These are phyloP conservation scores for Kokia cookei DNA, from an alignment of 441 rosid genomes.

Conservation along the genomic window DNA sequence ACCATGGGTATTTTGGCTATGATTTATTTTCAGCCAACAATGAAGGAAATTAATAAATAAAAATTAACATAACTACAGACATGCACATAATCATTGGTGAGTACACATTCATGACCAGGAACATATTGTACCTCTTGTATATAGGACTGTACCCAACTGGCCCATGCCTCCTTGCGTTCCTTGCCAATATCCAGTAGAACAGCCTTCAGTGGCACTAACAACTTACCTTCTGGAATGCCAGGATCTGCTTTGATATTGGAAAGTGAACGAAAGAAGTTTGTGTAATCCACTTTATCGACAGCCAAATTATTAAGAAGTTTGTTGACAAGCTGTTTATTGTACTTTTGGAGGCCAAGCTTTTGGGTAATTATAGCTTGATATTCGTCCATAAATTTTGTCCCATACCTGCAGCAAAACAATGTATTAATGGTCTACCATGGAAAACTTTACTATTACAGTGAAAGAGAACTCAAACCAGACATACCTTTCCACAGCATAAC, in stretches of 20 bases:
- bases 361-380: slow-evolving; percentile 86
- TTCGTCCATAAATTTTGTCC: slow-evolving; percentile 91
- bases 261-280: slow-evolving; percentile 84
- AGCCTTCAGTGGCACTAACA: slow-evolving; percentile 76
- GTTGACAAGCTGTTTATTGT: slow-evolving; percentile 78
- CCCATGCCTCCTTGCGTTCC: slow-evolving; percentile 96
- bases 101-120: neutral
- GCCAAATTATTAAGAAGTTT: slow-evolving; percentile 93
- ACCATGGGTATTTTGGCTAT: neutral
- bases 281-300: slow-evolving; percentile 96
- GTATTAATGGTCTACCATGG: neutral
- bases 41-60: neutral
- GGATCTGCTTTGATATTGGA: slow-evolving; percentile 75
- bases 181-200: slow-evolving; percentile 89
- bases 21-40: neutral
- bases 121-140: slow-evolving; percentile 64
- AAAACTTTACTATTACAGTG: neutral
- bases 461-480: neutral
- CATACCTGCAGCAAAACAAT: slow-evolving; percentile 51
- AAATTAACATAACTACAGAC: neutral
- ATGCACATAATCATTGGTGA: neutral
- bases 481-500: slow-evolving; percentile 93
- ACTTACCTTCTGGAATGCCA: slow-evolving; percentile 51
- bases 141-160: slow-evolving; percentile 71
- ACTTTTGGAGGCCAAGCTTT: slow-evolving; percentile 90